Conservation (phyloP, 352 stramenopile species). For the Globisporangium radiosum region DNA sequence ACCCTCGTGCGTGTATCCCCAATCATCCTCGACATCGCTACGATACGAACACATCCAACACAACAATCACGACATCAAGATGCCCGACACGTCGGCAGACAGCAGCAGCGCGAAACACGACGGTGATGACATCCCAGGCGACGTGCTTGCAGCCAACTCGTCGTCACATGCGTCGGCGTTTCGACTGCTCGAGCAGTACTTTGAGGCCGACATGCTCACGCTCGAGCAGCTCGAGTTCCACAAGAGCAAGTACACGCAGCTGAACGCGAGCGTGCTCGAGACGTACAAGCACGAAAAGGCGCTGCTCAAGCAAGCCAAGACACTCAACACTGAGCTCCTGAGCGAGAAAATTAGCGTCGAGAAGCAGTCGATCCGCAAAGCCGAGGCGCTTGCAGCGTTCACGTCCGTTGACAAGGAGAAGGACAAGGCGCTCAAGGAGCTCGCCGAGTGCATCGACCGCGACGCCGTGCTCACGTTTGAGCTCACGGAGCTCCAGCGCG, state of each 20-base stretch:
- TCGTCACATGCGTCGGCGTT: constrained; percentile 64
- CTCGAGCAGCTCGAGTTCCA: constrained; percentile 73
- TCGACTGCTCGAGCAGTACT: constrained; percentile 78
- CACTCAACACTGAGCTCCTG: constrained; percentile 79
- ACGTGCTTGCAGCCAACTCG: constrained; percentile 30
- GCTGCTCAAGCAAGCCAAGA: constrained; percentile 74
- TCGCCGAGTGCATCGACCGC: constrained; percentile 68
- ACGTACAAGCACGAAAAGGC: constrained; percentile 82
- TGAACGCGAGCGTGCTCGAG: constrained; percentile 62
- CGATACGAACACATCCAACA: no score
- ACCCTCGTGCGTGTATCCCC: no score
- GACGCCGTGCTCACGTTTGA: constrained; percentile 85
- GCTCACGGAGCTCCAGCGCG: constrained; percentile 80
- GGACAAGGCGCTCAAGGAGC: constrained; percentile 67
- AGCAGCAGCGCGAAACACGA: neutral
- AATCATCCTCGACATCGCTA: no score
- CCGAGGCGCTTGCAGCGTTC: constrained; percentile 69
- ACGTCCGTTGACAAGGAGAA: constrained; percentile 75
- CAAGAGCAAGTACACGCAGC: constrained; percentile 72
- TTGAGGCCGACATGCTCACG: constrained; percentile 78
- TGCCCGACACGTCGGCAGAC: neutral
- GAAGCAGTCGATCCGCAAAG: constrained; percentile 82
- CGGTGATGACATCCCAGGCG: constrained; percentile 13
- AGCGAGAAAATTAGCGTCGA: constrained; percentile 82
- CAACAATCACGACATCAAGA: neutral